phyloP scores from a whole-genome alignment of 129 eudicot genomes.

The Silybum marianum region DNA sequence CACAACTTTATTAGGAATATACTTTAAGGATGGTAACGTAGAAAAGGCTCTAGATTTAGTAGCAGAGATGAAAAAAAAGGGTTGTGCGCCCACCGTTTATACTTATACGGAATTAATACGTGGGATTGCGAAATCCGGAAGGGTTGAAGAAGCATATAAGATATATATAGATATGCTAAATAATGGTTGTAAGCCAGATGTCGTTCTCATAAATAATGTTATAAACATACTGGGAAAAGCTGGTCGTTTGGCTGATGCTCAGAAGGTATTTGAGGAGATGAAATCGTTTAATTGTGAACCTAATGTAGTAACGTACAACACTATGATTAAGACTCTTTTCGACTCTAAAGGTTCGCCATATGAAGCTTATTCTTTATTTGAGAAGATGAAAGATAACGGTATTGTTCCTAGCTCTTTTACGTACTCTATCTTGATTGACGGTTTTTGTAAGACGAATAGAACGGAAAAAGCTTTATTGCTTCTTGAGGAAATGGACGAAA shows the following conservation, averaged over 20 bases:
- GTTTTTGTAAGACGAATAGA: slow-evolving; percentile 80
- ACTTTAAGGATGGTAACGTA: slow-evolving; percentile 63
- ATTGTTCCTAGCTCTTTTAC: slow-evolving; percentile 75
- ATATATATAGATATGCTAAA: slow-evolving; percentile 57
- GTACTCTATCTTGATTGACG: slow-evolving; percentile 88
- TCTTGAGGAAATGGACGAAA: slow-evolving; percentile 96
- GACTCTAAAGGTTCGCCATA: slow-evolving; percentile 64
- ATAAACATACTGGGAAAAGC: slow-evolving; percentile 73
- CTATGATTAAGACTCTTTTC: slow-evolving; percentile 69
- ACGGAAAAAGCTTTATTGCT: slow-evolving; percentile 74
- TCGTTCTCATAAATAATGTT: slow-evolving; percentile 82
- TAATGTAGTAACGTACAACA: slow-evolving; percentile 88
- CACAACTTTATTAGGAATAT: slow-evolving; percentile 68
- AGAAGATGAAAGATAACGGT: slow-evolving; percentile 70
- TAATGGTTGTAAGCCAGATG: slow-evolving; percentile 78
- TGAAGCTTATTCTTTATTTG: slow-evolving; percentile 58
- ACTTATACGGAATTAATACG: slow-evolving; percentile 84
- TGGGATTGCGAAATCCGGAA: slow-evolving; percentile 74
- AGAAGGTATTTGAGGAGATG: slow-evolving; percentile 80
- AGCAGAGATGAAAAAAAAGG: slow-evolving; percentile 65
- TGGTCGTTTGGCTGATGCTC: slow-evolving; percentile 69
- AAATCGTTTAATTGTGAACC: slow-evolving; percentile 64
- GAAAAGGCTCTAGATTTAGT: slow-evolving; percentile 76
- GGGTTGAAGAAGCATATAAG: slow-evolving; percentile 74
- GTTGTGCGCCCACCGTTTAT: slow-evolving; percentile 78